Evolutionary conservation across 176 grass and related monocot species (phyloP).

Genomic region (Saccharum spontaneum): DNA sequence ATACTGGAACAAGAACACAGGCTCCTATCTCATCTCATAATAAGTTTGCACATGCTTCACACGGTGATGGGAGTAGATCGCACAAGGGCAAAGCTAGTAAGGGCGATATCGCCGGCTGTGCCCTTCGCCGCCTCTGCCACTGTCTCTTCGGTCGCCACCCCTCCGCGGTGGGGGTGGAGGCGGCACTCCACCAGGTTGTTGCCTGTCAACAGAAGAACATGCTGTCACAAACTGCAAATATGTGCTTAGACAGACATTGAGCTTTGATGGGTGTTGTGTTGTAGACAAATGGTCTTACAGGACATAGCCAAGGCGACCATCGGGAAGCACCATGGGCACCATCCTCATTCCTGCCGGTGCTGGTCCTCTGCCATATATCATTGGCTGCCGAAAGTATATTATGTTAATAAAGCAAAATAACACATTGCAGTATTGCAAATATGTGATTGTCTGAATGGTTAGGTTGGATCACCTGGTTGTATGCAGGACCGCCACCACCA

Average conservation of each 20-base stretch:
- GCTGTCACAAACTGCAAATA: conserved; percentile 4
- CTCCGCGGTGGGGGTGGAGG: conserved; percentile 51
- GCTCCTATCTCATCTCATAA: conserved; percentile 30
- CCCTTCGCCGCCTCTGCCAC: conserved; percentile 48
- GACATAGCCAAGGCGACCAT: conserved; percentile 94
- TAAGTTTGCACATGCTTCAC: conserved; percentile 2
- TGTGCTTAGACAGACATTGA: not conserved
- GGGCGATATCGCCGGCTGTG: conserved; percentile 63
- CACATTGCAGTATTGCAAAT: not conserved
- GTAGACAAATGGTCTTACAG: conserved; percentile 51
- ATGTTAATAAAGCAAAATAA: not conserved
- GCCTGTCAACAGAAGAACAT: conserved; percentile 43
- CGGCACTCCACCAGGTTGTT: conserved; percentile 69
- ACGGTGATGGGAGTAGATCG: not conserved
- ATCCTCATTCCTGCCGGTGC: conserved; percentile 93
- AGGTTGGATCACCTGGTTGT: conserved; percentile 58
- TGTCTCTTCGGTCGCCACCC: conserved; percentile 60
- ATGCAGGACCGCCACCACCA: conserved; percentile 66
- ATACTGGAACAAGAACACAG: conserved; percentile 6
- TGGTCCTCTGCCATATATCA: conserved; percentile 98
- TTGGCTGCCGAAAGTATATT: conserved; percentile 51
- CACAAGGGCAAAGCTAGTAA: conserved; percentile 45
- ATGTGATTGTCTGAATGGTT: not conserved
- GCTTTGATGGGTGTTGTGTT: not conserved
- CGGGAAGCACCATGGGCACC: conserved; percentile 97